phyloP scores from a whole-genome alignment of 805 yeast genomes.

The Kazachstania martiniae region DNA sequence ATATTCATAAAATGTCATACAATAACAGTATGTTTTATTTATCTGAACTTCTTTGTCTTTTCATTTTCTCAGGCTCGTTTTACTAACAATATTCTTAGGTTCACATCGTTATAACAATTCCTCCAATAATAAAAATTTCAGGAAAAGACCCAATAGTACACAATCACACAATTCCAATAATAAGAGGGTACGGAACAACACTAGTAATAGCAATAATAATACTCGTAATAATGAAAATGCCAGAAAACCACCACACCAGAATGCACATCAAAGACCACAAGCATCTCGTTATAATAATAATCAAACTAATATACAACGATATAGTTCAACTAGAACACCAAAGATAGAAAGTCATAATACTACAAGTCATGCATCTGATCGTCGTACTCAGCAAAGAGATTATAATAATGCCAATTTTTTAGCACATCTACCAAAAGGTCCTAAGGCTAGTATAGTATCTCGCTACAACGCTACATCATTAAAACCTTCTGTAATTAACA shows the following conservation, averaged over 20 bases:
- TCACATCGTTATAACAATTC: background rate
- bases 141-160: background rate
- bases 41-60: too few species aligned
- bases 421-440: slow-evolving; percentile 18
- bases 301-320: background rate
- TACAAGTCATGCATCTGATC: background rate
- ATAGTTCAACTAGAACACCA: background rate
- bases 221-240: too few species aligned
- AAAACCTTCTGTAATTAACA: too few species aligned
- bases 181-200: slow-evolving; percentile 2
- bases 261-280: too few species aligned
- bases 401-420: slow-evolving; percentile 1
- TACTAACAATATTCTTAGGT: too few species aligned
- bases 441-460: slow-evolving; percentile 4
- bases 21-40: background rate
- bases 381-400: background rate
- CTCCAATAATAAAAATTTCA: background rate
- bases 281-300: slow-evolving; percentile 1
- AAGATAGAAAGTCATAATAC: background rate
- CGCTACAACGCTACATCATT: background rate
- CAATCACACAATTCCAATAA: background rate
- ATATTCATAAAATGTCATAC: too few species aligned
- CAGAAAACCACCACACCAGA: too few species aligned
- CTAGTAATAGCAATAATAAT: background rate
- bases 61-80: too few species aligned